Conservation (phyloP, 495 filamentous ascomycete species). For the Letharia lupina region DNA sequence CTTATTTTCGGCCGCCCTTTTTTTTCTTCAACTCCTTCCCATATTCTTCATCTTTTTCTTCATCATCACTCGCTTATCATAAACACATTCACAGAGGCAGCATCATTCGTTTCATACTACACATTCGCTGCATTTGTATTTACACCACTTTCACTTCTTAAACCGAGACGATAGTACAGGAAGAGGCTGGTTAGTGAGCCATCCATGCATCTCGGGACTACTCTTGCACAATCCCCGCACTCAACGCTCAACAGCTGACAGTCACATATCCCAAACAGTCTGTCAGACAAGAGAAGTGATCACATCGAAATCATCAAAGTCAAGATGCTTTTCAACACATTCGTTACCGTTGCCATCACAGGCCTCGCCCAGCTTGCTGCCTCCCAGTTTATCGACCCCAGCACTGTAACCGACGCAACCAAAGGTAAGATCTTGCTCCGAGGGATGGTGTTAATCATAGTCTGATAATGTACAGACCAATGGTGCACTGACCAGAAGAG, state of each 20-base stretch:
- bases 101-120: conserved; percentile 8
- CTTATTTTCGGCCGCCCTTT: neutral
- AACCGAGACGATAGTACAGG: neutral
- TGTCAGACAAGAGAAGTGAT: neutral
- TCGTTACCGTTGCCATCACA: conserved; percentile 16
- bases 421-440: conserved; percentile 32
- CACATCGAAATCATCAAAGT: neutral
- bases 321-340: conserved; percentile 15
- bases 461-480: conserved; percentile 37
- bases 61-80: neutral
- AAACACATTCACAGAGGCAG: neutral
- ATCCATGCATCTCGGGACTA: conserved; percentile 7
- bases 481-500: conserved; percentile 65
- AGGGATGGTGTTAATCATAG: neutral
- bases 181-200: neutral
- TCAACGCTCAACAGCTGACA: neutral
- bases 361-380: conserved; percentile 28
- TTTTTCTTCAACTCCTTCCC: neutral
- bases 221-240: neutral
- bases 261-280: neutral
- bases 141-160: neutral
- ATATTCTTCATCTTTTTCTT: neutral
- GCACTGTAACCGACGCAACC: conserved; percentile 42
- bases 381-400: conserved; percentile 53
- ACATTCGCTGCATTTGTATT: conserved; percentile 2